Evolutionary conservation across 1,284 basidiomycete genomes (phyloP).

Genomic region (Ganoderma lucidum): DNA sequence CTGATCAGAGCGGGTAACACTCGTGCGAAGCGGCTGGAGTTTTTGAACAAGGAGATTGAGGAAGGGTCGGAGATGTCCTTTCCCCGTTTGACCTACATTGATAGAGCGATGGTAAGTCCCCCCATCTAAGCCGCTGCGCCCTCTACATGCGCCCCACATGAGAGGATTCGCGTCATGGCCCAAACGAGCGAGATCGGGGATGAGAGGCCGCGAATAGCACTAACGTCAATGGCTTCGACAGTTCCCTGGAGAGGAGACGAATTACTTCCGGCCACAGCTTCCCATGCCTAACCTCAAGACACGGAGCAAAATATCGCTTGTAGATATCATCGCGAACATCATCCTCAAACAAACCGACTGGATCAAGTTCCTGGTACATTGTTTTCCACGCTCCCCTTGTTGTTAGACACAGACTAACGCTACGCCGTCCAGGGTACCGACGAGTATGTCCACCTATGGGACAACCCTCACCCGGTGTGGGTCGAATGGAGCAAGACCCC

Average conservation of each 20-base stretch:
- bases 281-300: constrained; percentile 4
- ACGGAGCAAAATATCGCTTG: neutral
- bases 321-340: neutral
- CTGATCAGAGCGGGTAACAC: constrained; percentile 3
- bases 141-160: no score
- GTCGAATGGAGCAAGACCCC: constrained; percentile 1
- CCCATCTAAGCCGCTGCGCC: neutral
- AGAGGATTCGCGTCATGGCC: no score
- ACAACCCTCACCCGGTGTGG: constrained; percentile 8
- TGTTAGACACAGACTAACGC: neutral
- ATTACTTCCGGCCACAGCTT: neutral
- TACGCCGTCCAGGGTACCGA: neutral
- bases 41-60: neutral
- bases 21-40: neutral
- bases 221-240: neutral
- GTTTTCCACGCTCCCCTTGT: neutral
- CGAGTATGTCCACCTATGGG: constrained; percentile 7
- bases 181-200: no score
- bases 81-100: neutral
- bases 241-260: constrained; percentile 2
- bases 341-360: constrained; percentile 6
- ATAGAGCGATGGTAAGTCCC: constrained; percentile 9
- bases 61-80: neutral
- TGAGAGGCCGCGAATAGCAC: no score
- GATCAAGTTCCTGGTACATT: neutral